Base-by-base conservation (phyloP, 140 eudicot species). In the Stevia rebaudiana region DNA sequence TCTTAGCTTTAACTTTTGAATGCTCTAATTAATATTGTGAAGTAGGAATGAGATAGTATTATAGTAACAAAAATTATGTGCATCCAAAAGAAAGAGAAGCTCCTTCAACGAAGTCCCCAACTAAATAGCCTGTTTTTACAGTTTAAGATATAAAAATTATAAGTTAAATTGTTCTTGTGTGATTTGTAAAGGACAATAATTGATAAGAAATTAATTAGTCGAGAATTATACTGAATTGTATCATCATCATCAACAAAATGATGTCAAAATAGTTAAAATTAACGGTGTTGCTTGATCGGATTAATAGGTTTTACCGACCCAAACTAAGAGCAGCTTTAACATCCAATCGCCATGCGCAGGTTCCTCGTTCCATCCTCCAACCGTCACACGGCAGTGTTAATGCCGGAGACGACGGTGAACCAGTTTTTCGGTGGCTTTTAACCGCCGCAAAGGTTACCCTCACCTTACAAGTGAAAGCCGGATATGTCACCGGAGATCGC, bases 291-390 rank as follows among this genome's bases (percentile, higher is more conserved):
- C 4, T 17, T 9, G 24, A 40, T 70, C 11, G 25, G 71, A 37
- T 17, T 0, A 4, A 61, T 23, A 15, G 25, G 11, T 18, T 49
- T 56, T 67, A 74, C 79, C 84, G 83, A 13, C 91, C 86, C 80
- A 85, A 66, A 44, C 83, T 79, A 5, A 89, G 86, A 1, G 97
- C 97, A 7, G 95, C 97, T 33, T 84, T 70, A 6, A 83, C 80
- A 35, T 89, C 97, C 66, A 89, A 53, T 73, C 95, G 76, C 97
- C 95, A 89, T 59, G 95, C 97, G 82, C 66, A 83, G 5, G 76
- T 84, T 12, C 97, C 97, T 37, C 21, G 9, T 6, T 75, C 76
- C 97, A 89, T 71, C 76, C 79, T 77, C 95, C 89, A 89, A 37
- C 77, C 97, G 55, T 89, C 97, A 63, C 95, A 83, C 63, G 89